phyloP scores from a whole-genome alignment of 352 stramenopile genomes.

The Globisporangium orthogonon region DNA sequence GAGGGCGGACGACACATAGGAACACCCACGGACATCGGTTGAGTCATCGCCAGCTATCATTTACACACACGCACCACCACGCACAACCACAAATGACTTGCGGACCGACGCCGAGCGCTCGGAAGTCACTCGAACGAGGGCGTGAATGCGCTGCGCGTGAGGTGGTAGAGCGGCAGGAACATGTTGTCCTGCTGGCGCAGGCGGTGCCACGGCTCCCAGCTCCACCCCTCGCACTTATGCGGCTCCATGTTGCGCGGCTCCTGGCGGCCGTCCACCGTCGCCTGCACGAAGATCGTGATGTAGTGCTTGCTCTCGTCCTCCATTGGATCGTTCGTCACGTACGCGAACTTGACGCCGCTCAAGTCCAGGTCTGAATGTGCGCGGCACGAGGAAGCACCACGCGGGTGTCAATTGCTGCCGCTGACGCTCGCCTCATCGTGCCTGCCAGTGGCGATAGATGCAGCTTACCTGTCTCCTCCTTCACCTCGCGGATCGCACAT shows the following conservation, averaged over 20 bases:
- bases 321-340: slow-evolving; percentile 82
- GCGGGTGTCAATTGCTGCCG: neutral
- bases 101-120: too few relatives aligned
- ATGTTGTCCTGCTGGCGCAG: slow-evolving; percentile 56
- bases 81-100: too few relatives aligned
- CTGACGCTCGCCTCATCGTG: too few relatives aligned
- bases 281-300: slow-evolving; percentile 84
- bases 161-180: slow-evolving; percentile 66
- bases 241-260: slow-evolving; percentile 71
- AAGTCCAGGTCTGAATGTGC: slow-evolving; percentile 47
- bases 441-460: neutral
- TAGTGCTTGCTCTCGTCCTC: slow-evolving; percentile 79
- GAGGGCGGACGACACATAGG: too few relatives aligned
- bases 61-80: too few relatives aligned
- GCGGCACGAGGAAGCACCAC: too few relatives aligned
- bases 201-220: slow-evolving; percentile 49
- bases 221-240: slow-evolving; percentile 77
- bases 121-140: slow-evolving; percentile 13
- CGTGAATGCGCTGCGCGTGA: slow-evolving; percentile 53
- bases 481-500: slow-evolving; percentile 73
- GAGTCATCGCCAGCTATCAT: too few relatives aligned
- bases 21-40: too few relatives aligned
- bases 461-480: slow-evolving; percentile 67
- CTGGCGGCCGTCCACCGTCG: slow-evolving; percentile 39
- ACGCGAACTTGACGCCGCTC: slow-evolving; percentile 41